Conservation (phyloP, 805 yeast genomes). For the Starmera amethionina region DNA sequence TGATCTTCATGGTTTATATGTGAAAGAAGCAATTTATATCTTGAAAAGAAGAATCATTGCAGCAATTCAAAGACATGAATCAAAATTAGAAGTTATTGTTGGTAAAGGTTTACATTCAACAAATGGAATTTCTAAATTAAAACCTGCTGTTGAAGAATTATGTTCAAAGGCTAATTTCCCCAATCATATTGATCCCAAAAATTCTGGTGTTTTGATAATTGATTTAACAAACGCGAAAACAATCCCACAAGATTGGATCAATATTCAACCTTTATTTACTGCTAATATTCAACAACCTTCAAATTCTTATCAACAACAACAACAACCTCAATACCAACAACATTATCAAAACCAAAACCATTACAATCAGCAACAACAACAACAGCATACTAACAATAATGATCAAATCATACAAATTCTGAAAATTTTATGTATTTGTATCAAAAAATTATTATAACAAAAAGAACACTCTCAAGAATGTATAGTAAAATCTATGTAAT, state of each 20-base stretch:
- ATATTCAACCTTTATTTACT: slow-evolving; percentile 7
- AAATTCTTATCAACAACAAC: slow-evolving; percentile 21
- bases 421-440: slow-evolving; percentile 25
- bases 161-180: slow-evolving; percentile 58
- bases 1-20: slow-evolving; percentile 86
- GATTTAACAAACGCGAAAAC: slow-evolving; percentile 44
- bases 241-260: slow-evolving; percentile 30
- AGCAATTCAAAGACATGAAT: slow-evolving; percentile 47
- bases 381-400: slow-evolving; percentile 9
- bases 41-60: slow-evolving; percentile 65
- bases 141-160: slow-evolving; percentile 78
- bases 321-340: slow-evolving; percentile 13
- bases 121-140: slow-evolving; percentile 74
- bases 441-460: slow-evolving; percentile 15
- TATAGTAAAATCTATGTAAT: slow-evolving; percentile 1
- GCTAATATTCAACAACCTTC: slow-evolving; percentile 15
- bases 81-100: slow-evolving; percentile 69
- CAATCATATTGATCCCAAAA: slow-evolving; percentile 55
- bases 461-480: not conserved
- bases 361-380: slow-evolving; percentile 11
- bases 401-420: slow-evolving; percentile 10
- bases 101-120: slow-evolving; percentile 88
- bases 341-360: slow-evolving; percentile 14
- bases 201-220: slow-evolving; percentile 73
- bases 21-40: slow-evolving; percentile 77